Evolutionary conservation across 2,329 filamentous ascomycete genomes (phyloP).

Genomic region (Epichloe elymi): DNA sequence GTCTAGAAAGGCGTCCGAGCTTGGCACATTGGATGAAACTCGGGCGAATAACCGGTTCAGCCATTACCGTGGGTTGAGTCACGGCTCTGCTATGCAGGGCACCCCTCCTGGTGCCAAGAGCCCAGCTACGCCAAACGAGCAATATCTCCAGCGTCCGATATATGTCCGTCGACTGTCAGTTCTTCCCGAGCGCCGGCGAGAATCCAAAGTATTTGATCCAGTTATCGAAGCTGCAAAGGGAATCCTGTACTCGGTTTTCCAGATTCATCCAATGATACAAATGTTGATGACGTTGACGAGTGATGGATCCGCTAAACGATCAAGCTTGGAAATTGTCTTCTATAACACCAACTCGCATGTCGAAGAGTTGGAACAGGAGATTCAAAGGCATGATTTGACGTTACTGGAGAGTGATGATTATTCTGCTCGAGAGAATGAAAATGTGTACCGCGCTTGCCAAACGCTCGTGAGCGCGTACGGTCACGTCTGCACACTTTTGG

Average conservation of each 20-base stretch:
- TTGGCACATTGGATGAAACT: constrained; percentile 49
- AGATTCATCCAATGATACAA: constrained; percentile 56
- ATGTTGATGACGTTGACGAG: constrained; percentile 49
- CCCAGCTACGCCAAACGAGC: constrained; percentile 47
- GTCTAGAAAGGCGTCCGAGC: constrained; percentile 44
- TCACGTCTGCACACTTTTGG: constrained; percentile 48
- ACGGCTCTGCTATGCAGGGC: constrained; percentile 55
- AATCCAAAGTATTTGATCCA: constrained; percentile 47
- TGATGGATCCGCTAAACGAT: constrained; percentile 46
- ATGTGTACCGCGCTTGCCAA: constrained; percentile 48
- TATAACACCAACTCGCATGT: constrained; percentile 56
- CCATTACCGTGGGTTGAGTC: constrained; percentile 52
- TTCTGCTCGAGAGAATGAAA: constrained; percentile 44
- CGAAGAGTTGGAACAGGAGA: constrained; percentile 50
- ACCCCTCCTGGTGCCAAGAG: constrained; percentile 32
- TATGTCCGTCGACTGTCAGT: constrained; percentile 52
- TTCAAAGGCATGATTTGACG: constrained; percentile 45
- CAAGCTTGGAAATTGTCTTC: constrained; percentile 53
- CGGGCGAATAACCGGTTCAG: constrained; percentile 52
- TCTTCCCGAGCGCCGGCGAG: constrained; percentile 48
- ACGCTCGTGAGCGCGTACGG: constrained; percentile 52
- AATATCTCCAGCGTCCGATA: constrained; percentile 42
- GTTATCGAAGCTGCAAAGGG: constrained; percentile 53
- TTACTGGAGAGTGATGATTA: constrained; percentile 33
- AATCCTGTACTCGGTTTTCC: constrained; percentile 53